Conservation (phyloP, 2,329 filamentous ascomycete species). For the Ophiostoma fasciatum region DNA sequence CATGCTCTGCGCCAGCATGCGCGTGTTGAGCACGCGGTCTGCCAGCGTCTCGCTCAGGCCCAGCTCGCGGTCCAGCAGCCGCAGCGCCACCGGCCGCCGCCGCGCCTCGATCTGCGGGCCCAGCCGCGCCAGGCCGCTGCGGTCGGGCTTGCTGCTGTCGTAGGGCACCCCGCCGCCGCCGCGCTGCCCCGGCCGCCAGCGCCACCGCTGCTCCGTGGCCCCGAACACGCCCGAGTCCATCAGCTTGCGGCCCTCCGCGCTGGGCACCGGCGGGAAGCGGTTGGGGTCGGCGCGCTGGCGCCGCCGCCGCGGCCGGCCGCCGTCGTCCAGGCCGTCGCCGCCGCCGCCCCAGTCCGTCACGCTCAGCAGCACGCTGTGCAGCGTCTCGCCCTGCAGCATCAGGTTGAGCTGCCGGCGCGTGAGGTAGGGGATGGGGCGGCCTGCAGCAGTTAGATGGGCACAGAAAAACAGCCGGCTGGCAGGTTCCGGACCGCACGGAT, state of each 20-base stretch:
- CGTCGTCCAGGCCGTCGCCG: conserved; percentile 15
- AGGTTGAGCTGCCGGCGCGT: conserved; percentile 14
- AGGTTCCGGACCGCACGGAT: too few species aligned
- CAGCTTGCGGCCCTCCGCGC: conserved; percentile 56
- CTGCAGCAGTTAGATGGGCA: conserved; percentile 1
- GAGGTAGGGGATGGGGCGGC: conserved; percentile 5
- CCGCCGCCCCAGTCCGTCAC: background rate
- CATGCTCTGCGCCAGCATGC: conserved; percentile 55
- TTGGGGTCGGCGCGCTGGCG: conserved; percentile 36
- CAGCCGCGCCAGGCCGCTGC: too few species aligned
- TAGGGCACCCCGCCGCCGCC: too few species aligned
- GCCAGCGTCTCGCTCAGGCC: conserved; percentile 43
- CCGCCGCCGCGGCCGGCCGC: conserved; percentile 15
- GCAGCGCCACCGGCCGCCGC: conserved; percentile 38
- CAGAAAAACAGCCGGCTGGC: too few species aligned
- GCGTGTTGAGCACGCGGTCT: conserved; percentile 33
- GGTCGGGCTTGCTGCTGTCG: conserved; percentile 3
- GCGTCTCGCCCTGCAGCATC: conserved; percentile 13
- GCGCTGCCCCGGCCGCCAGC: conserved; percentile 25
- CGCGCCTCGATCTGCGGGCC: conserved; percentile 19
- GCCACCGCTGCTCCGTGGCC: conserved; percentile 33
- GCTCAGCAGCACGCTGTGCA: conserved; percentile 12
- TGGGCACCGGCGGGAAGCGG: conserved; percentile 72
- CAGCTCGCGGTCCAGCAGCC: conserved; percentile 69
- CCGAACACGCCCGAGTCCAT: conserved; percentile 80